These are phyloP conservation scores for Cubamyces lactineus DNA, from an alignment of 768 basidiomycete species.

Conservation along the genomic window DNA sequence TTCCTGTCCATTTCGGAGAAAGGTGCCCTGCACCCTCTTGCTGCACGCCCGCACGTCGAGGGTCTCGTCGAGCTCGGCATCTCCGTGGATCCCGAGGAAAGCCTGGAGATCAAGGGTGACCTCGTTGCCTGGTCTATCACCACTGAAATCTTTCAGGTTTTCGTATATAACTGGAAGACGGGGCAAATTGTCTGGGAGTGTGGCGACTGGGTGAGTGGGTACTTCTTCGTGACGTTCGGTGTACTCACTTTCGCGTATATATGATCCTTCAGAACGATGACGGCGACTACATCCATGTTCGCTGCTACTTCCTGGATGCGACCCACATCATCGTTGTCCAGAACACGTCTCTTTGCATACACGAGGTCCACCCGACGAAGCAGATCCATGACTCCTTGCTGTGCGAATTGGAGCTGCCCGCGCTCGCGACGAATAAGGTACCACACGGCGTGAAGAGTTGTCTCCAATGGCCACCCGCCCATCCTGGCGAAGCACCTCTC, in stretches of 20 bases:
- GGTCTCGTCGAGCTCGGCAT: neutral
- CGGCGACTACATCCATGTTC: neutral
- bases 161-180: constrained; percentile 14
- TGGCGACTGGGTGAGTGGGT: constrained; percentile 5
- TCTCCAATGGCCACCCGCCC: neutral
- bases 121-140: constrained; percentile 1
- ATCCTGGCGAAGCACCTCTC: neutral
- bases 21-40: constrained; percentile 10
- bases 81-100: neutral
- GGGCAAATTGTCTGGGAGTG: neutral
- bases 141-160: neutral
- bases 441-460: constrained; percentile 4
- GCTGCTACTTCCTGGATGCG: constrained; percentile 1
- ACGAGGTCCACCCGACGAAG: neutral
- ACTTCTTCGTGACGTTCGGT: too few relatives aligned
- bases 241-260: too few relatives aligned
- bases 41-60: neutral
- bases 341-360: neutral
- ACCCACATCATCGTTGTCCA: neutral
- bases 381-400: neutral
- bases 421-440: neutral
- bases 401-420: neutral
- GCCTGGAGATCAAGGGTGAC: constrained; percentile 5
- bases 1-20: constrained; percentile 8
- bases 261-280: neutral